Base-by-base conservation (phyloP, 768 basidiomycete genomes). In the Tylopilus sp. region DNA sequence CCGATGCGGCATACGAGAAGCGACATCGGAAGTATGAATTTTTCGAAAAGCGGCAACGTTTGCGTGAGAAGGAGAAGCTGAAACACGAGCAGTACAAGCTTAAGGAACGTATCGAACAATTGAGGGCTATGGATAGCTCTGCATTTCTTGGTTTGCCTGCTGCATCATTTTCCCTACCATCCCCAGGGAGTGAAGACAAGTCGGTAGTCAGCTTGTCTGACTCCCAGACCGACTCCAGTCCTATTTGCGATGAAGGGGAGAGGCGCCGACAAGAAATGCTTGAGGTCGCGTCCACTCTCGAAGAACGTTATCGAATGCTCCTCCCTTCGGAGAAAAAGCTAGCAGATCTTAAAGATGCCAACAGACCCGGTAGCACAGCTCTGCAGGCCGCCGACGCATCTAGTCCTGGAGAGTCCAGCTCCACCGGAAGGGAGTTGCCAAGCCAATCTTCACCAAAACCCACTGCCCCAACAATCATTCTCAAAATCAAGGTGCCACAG, bases 71-170 rank as follows among this genome's bases (percentile, higher is more conserved):
- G 71, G 92, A 96, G 71, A 92, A 92, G 66, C 80, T 95, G 50
- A 87, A 89, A 70, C 87, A 92, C 59, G 92, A 94, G 64, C 90
- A 92, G 60, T 92, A 93, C 73, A 92, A 92, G 66, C 82, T 96
- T 63, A 87, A 88, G 68, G 87, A 92, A 63, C 83, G 92, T 31
- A 87, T 94, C 55, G 91, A 94, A 47, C 87, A 93, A 63, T 77
- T 94, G 51, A 80, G 78, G 50, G 77, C 75, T 25, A 87, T 94
- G 84, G 88, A 91, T 54, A 70, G 78, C 44, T 70, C 79, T 49
- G 84, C 86, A 3, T 92, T 91, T 68, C 78, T 89, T 28, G 63
- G 75, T 25, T 72, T 87, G 41, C 79, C 85, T 36, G 78, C 82
- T 6, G 71, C 79, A 17, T 76, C 76, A 31, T 89, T 89, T 65